Evolutionary conservation across 352 stramenopile genomes (phyloP).

Genomic region (Phytophthora meadii): DNA sequence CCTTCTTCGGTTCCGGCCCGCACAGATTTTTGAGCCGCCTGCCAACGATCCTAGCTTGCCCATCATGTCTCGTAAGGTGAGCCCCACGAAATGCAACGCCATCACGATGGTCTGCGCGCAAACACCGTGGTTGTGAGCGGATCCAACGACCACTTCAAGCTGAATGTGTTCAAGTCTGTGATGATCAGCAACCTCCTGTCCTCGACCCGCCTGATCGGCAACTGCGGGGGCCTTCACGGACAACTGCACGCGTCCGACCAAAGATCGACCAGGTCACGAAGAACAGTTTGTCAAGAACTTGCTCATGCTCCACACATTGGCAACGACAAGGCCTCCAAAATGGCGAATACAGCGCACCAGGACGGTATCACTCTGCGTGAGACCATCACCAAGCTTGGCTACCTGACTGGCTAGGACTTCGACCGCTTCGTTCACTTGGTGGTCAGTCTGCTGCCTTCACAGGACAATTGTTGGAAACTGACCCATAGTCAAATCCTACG

Average conservation of each 20-base stretch:
- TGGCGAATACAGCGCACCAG: slow-evolving; percentile 97
- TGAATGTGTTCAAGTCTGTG: slow-evolving; percentile 98
- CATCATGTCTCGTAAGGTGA: slow-evolving; percentile 83
- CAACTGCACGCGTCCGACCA: slow-evolving; percentile 91
- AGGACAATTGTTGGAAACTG: too few species aligned
- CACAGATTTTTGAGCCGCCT: slow-evolving; percentile 62
- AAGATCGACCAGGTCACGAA: slow-evolving; percentile 94
- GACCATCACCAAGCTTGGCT: slow-evolving; percentile 87
- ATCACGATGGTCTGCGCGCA: slow-evolving; percentile 97
- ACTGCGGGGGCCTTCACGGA: slow-evolving; percentile 88
- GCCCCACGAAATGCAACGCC: slow-evolving; percentile 94
- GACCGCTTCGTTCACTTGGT: slow-evolving; percentile 90
- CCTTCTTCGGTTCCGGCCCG: slow-evolving; percentile 71
- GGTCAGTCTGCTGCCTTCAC: too few species aligned
- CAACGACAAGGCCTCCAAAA: slow-evolving; percentile 97
- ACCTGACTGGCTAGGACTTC: slow-evolving; percentile 95
- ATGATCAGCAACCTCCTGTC: slow-evolving; percentile 93
- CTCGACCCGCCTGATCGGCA: slow-evolving; percentile 88
- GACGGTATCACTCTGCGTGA: slow-evolving; percentile 94
- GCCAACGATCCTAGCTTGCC: slow-evolving; percentile 75
- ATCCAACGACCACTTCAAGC: slow-evolving; percentile 96
- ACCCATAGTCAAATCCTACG: too few species aligned
- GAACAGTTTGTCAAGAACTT: slow-evolving; percentile 52
- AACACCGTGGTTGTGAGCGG: slow-evolving; percentile 93
- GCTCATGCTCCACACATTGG: slow-evolving; percentile 98